phyloP scores from a whole-genome alignment of 805 yeast species.

The Ogataea neopini region DNA sequence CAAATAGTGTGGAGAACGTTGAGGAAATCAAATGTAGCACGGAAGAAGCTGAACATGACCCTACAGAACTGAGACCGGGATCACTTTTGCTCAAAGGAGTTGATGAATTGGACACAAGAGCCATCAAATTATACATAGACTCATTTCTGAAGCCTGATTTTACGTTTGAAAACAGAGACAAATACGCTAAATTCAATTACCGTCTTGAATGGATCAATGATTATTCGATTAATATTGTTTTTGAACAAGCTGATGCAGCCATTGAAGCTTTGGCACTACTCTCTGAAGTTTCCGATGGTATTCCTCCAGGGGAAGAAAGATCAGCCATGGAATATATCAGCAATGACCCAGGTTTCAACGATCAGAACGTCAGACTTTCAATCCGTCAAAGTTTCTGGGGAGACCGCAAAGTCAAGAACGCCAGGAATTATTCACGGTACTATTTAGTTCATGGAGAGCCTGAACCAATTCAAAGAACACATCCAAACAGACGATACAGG shows the following conservation, averaged over 20 bases:
- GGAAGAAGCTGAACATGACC: constrained; percentile 19
- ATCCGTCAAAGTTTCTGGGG: constrained; percentile 52
- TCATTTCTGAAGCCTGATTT: constrained; percentile 40
- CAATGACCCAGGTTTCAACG: constrained; percentile 19
- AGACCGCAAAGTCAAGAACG: constrained; percentile 59
- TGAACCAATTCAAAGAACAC: constrained; percentile 38
- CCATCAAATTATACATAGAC: constrained; percentile 57
- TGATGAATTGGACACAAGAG: constrained; percentile 60
- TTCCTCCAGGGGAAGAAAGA: constrained; percentile 37
- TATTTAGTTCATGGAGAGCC: constrained; percentile 76
- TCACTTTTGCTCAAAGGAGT: constrained; percentile 59
- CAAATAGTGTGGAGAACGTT: neutral
- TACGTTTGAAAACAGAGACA: constrained; percentile 30
- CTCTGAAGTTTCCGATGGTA: constrained; percentile 17
- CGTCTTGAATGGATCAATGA: constrained; percentile 70
- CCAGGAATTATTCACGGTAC: constrained; percentile 60
- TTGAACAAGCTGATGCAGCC: constrained; percentile 37
- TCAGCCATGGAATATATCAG: constrained; percentile 41
- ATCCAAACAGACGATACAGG: constrained; percentile 17
- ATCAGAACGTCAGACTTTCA: constrained; percentile 34
- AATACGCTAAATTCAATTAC: constrained; percentile 35
- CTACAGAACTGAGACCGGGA: constrained; percentile 42
- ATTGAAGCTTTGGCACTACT: constrained; percentile 23
- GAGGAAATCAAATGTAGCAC: neutral
- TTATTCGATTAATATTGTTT: constrained; percentile 54